These are phyloP conservation scores for Ustilago lituana DNA, from an alignment of 1,284 basidiomycete species.

Conservation along the genomic window DNA sequence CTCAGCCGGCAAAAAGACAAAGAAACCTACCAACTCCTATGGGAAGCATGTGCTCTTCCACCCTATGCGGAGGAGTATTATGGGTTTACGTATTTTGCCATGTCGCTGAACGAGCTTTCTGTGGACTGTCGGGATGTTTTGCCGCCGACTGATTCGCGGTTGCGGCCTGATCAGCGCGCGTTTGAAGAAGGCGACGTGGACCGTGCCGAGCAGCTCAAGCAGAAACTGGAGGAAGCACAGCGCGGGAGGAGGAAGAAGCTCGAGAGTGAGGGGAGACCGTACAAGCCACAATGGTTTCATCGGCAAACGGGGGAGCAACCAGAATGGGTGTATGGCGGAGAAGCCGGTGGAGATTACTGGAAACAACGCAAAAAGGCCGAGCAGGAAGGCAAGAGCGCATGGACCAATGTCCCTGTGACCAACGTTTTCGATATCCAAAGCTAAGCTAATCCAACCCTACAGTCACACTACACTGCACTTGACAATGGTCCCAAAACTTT, in stretches of 20 bases:
- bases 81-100: conserved; percentile 67
- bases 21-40: conserved; percentile 62
- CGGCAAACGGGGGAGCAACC: conserved; percentile 35
- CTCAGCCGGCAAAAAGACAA: conserved; percentile 55
- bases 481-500: too few relatives aligned
- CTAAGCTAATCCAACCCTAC: too few relatives aligned
- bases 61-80: conserved; percentile 61
- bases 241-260: conserved; percentile 66
- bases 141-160: conserved; percentile 84
- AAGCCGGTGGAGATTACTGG: conserved; percentile 53
- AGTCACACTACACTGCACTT: too few relatives aligned
- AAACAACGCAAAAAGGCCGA: conserved; percentile 32
- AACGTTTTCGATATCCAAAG: conserved; percentile 46
- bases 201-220: conserved; percentile 80
- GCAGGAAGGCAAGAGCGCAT: conserved; percentile 10
- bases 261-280: conserved; percentile 64
- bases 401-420: conserved; percentile 21
- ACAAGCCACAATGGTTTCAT: conserved; percentile 63
- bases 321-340: conserved; percentile 59
- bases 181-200: conserved; percentile 84
- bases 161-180: conserved; percentile 84
- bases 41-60: conserved; percentile 64
- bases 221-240: conserved; percentile 75
- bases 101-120: conserved; percentile 64
- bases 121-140: conserved; percentile 75